phyloP scores from a whole-genome alignment of 2,329 filamentous ascomycete species.

The Aspergillus fructus region DNA sequence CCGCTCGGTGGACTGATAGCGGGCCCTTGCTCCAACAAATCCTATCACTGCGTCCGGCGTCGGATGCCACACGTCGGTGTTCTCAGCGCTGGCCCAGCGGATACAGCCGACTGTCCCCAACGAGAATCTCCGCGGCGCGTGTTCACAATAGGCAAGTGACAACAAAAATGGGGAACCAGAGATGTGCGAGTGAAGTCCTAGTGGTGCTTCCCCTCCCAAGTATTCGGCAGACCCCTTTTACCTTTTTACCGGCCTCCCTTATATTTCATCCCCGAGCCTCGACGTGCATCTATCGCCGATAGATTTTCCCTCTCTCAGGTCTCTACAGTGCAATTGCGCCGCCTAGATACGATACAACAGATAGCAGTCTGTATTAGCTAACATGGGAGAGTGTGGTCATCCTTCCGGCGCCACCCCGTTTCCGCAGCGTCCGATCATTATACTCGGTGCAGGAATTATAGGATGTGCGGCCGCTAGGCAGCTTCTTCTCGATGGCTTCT shows the following conservation, averaged over 20 bases:
- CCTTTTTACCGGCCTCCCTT: neutral
- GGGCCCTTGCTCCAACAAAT: neutral
- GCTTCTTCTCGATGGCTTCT: constrained; percentile 35
- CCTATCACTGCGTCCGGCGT: neutral
- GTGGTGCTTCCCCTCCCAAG: neutral
- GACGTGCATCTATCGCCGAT: neutral
- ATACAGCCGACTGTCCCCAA: neutral
- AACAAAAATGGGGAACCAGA: neutral
- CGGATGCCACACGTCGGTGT: neutral
- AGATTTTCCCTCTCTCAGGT: neutral
- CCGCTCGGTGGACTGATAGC: neutral
- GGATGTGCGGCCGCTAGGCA: constrained; percentile 39
- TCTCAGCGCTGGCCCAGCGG: neutral
- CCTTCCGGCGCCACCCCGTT: constrained; percentile 30
- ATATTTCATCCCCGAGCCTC: neutral
- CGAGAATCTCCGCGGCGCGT: neutral
- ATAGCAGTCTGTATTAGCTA: neutral
- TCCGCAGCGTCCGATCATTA: constrained; percentile 35
- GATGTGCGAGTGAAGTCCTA: neutral
- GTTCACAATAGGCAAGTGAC: neutral
- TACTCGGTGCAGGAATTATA: constrained; percentile 41
- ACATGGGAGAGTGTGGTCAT: constrained; percentile 22
- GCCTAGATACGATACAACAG: neutral
- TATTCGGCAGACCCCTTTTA: neutral
- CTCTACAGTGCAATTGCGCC: neutral